Evolutionary conservation across 2,329 filamentous ascomycete species (phyloP), one percentile per base, ranked within the genome.

Genomic region (Aspergillus fischeri): DNA sequence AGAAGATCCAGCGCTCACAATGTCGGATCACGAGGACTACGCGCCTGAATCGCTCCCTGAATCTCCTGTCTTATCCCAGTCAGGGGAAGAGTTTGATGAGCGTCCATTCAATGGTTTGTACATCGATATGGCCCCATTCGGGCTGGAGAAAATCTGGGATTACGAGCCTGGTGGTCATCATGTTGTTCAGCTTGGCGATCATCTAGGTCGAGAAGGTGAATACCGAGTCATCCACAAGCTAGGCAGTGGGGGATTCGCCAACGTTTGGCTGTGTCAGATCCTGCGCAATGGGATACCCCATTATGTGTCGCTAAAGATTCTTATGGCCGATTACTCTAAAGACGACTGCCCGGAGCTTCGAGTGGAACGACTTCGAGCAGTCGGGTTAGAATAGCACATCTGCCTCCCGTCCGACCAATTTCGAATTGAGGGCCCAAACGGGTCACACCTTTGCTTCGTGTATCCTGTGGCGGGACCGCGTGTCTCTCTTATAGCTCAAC

Each of bases 141-240:
- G 44, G 4, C 21, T 47, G 11, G 44, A 47, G 44, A 47, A 44
- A 21, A 47, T 24, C 21, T 47, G 44, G 44, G 44, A 21, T 24
- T 47, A 47, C 5, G 44, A 54, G 11, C 29, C 28, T 27, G 35
- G 53, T 24, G 47, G 27, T 4, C 24, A 32, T 28, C n/a, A 55
- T 25, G 10, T 24, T 27, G 21, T 49, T 38, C 42, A 53, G 6
- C 52, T 53, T 10, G 42, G 44, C 6, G 52, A 48, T 29, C 10
- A 10, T 10, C n/a, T 52, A 17, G 28, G 20, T 7, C 44, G 8
- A 14, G n/a, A 51, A 17, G 35, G 25, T 4, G 24, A 35, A 38
- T 49, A 53, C 24, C 25, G 27, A 9, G 27, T 53, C n/a, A 47
- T 53, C 10, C 52, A 49, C 52, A 53, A 53, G 35, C 42, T 53